These are phyloP conservation scores for Pseudocercospora pini-densiflorae DNA, from an alignment of 2,329 filamentous ascomycete species.

Conservation along the genomic window DNA sequence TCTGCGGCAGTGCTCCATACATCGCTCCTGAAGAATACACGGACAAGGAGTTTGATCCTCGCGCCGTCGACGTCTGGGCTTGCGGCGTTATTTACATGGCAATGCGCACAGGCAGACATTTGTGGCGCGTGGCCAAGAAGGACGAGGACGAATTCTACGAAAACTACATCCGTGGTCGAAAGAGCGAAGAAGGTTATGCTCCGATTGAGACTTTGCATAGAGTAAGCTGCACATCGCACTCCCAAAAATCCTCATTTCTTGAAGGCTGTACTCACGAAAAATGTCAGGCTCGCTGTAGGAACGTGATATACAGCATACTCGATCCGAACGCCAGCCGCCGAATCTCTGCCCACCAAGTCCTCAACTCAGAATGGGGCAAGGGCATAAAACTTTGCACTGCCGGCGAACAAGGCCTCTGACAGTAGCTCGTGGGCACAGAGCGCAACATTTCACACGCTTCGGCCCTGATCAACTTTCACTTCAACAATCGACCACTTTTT, in stretches of 20 bases:
- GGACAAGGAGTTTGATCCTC: constrained; percentile 93
- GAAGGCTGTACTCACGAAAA: constrained; percentile 18
- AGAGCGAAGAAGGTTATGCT: constrained; percentile 93
- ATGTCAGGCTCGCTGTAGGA: constrained; percentile 85
- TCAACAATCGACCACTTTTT: constrained; percentile 1
- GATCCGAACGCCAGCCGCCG: constrained; percentile 91
- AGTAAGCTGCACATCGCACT: constrained; percentile 62
- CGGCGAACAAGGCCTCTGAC: constrained; percentile 88
- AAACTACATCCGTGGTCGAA: constrained; percentile 87
- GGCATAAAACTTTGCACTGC: constrained; percentile 98
- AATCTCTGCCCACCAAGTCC: constrained; percentile 92
- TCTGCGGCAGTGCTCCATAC: constrained; percentile 96
- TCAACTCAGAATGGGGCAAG: constrained; percentile 98
- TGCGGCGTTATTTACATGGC: constrained; percentile 99
- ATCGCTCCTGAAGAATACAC: constrained; percentile 97
- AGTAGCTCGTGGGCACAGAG: constrained; percentile 30
- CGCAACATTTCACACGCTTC: constrained; percentile 15
- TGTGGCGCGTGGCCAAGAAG: constrained; percentile 96
- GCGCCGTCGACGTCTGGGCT: constrained; percentile 98
- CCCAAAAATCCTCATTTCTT: background rate
- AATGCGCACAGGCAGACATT: constrained; percentile 92
- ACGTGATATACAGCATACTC: constrained; percentile 98
- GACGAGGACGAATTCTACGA: constrained; percentile 98
- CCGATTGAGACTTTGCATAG: constrained; percentile 94
- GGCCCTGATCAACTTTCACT: constrained; percentile 20